phyloP scores from a whole-genome alignment of 2,329 filamentous ascomycete species.

The Pseudopyricularia javanii region DNA sequence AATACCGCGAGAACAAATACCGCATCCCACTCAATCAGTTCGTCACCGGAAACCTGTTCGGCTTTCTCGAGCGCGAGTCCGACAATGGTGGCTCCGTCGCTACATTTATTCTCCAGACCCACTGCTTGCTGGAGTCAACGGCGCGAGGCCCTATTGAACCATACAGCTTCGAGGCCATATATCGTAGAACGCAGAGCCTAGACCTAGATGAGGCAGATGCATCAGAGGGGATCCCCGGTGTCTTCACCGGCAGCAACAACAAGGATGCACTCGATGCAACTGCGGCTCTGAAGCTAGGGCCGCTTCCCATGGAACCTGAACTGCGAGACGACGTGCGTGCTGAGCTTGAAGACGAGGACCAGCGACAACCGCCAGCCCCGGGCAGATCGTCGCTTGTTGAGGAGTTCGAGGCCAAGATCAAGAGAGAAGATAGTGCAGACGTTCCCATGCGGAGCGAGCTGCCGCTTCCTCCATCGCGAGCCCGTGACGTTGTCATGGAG shows the following conservation, averaged over 20 bases:
- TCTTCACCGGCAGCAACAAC: conserved; percentile 49
- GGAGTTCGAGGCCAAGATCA: conserved; percentile 78
- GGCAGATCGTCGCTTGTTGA: conserved; percentile 69
- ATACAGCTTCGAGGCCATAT: conserved; percentile 49
- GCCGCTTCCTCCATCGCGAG: conserved; percentile 76
- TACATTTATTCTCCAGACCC: conserved; percentile 54
- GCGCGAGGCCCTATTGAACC: conserved; percentile 51
- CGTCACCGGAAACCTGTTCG: conserved; percentile 70
- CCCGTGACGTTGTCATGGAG: conserved; percentile 84
- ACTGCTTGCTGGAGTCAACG: conserved; percentile 46
- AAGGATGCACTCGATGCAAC: conserved; percentile 45
- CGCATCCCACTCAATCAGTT: conserved; percentile 79
- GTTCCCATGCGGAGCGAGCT: conserved; percentile 67
- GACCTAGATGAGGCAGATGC: conserved; percentile 52
- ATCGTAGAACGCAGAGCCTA: conserved; percentile 42
- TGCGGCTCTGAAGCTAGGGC: conserved; percentile 60
- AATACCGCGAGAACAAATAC: conserved; percentile 82
- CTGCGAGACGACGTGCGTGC: conserved; percentile 76
- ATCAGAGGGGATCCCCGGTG: conserved; percentile 51
- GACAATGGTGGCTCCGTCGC: conserved; percentile 71
- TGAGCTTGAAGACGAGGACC: conserved; percentile 76
- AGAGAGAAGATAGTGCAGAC: conserved; percentile 81
- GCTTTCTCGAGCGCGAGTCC: conserved; percentile 79
- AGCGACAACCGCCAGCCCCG: conserved; percentile 55
- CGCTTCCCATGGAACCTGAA: conserved; percentile 71